Percentiles rank a stretch among this genome's conserved stretches.
phyloP scores from a whole-genome alignment of 2,329 filamentous ascomycete genomes.

The Pseudopyrenochaeta lycopersici region DNA sequence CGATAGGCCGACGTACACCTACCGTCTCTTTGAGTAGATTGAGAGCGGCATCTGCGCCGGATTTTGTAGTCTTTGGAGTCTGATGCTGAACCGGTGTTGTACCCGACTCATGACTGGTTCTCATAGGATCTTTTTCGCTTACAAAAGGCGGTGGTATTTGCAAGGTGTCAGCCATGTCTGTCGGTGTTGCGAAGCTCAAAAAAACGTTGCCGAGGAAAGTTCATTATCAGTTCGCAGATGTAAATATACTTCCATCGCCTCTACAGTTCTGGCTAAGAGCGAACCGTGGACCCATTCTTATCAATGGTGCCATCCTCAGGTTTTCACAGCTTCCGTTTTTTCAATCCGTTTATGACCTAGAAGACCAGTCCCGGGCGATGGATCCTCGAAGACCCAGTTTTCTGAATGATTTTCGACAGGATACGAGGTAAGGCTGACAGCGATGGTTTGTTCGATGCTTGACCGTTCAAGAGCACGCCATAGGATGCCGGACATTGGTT shows the following conservation, averaged over 20 bases:
- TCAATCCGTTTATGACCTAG: neutral
- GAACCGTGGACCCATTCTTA: neutral
- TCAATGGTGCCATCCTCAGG: neutral
- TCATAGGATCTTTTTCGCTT: neutral
- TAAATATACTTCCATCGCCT: neutral
- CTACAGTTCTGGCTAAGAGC: neutral
- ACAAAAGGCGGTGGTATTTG: neutral
- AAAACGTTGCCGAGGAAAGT: neutral
- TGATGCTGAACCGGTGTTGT: neutral
- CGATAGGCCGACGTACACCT: constrained; percentile 18
- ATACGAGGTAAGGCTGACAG: neutral
- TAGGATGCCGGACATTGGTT: neutral
- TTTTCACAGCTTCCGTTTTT: neutral
- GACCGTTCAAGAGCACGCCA: neutral
- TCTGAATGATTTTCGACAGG: neutral
- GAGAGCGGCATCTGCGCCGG: constrained; percentile 27
- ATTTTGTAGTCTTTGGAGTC: neutral
- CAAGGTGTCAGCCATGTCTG: neutral
- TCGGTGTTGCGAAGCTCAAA: neutral
- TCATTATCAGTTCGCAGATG: neutral
- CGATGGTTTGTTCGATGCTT: neutral
- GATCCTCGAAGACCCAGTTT: neutral
- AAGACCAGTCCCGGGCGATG: neutral
- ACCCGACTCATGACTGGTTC: neutral
- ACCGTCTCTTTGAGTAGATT: constrained; percentile 30